Percentiles rank a stretch among this genome's conserved stretches.
Evolutionary conservation across 768 basidiomycete genomes (phyloP).

Genomic region (Amylocystis lapponica): DNA sequence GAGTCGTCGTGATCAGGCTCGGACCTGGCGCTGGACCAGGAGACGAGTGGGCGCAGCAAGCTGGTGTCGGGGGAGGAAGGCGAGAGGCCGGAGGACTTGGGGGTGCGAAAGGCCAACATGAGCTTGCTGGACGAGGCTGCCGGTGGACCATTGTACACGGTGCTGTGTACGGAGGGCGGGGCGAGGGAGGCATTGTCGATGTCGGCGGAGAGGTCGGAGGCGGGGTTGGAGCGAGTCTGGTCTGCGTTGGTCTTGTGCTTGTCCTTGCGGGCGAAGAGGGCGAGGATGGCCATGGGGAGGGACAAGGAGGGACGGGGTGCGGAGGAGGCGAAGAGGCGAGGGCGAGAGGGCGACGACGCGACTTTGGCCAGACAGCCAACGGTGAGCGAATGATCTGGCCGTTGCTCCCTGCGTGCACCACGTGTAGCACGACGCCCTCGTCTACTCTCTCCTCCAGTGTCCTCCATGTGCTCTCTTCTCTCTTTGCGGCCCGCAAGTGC

Average conservation of each 20-base stretch:
- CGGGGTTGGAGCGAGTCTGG: constrained; percentile 11
- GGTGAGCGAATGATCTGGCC: too few species aligned
- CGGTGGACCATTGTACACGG: constrained; percentile 11
- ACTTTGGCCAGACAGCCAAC: too few species aligned
- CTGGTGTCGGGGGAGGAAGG: constrained; percentile 26
- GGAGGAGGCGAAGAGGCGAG: not conserved
- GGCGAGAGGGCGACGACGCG: too few species aligned
- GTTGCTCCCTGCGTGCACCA: too few species aligned
- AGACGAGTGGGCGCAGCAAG: constrained; percentile 24
- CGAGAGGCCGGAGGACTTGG: constrained; percentile 20
- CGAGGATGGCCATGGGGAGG: constrained; percentile 22
- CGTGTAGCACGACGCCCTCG: too few species aligned
- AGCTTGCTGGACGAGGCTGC: constrained; percentile 38
- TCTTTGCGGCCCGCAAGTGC: too few species aligned
- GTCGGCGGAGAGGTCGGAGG: constrained; percentile 13
- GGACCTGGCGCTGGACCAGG: constrained; percentile 34
- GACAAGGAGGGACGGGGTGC: constrained; percentile 3
- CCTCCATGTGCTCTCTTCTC: too few species aligned
- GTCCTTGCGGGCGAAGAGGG: constrained; percentile 24
- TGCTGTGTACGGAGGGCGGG: constrained; percentile 1
- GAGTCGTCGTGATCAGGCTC: constrained; percentile 38
- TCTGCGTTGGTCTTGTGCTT: constrained; percentile 15
- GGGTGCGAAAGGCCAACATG: constrained; percentile 40
- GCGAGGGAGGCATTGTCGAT: constrained; percentile 8
- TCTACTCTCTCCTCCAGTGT: too few species aligned